Evolutionary conservation across 495 filamentous ascomycete species (phyloP), one percentile per base, ranked within the genome.

Genomic region (Penicillium soppii): DNA sequence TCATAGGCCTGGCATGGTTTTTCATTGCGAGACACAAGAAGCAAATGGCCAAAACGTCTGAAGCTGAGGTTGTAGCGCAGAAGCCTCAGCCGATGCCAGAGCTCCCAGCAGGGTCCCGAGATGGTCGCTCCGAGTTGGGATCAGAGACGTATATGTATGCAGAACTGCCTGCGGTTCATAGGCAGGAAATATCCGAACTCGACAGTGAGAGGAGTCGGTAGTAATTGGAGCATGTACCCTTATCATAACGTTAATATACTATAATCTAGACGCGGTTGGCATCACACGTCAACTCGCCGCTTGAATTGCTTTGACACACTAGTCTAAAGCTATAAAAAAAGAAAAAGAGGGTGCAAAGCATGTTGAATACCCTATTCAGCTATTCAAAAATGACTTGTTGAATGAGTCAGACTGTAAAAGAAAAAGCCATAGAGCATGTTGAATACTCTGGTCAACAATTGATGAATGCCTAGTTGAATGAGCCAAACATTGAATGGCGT

Each of bases 401-500:
- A n/a, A n/a, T n/a, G n/a, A n/a, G n/a, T n/a, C n/a, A n/a, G n/a
- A n/a, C n/a, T n/a, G n/a, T n/a, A n/a, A n/a, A n/a, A n/a, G n/a
- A n/a, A n/a, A n/a, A n/a, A n/a, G n/a, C n/a, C n/a, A n/a, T n/a
- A n/a, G 22, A 26, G 32, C 15, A 15, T 29, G 44, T 47, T 47
- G 44, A 47, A 47, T 15, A 15, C 44, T 22, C 16, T 7, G 7
- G 8, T 7, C 5, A 27, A 4, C 16, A 37, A 10, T 12, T 27
- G 8, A 37, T 26, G 30, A 21, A 29, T 6, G 16, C 20, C 20
- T 7, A 27, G 56, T 63, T 60, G 53, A 54, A 57, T 51, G 17
- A 49, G 17, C 23, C 19, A 16, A 10, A 16, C 5, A 15, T n/a
- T n/a, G n/a, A n/a, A n/a, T 5, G 3, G 9, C 10, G 20, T 48